Conservation (phyloP, 1,284 basidiomycete genomes). For the Apiotrichum gracile region DNA sequence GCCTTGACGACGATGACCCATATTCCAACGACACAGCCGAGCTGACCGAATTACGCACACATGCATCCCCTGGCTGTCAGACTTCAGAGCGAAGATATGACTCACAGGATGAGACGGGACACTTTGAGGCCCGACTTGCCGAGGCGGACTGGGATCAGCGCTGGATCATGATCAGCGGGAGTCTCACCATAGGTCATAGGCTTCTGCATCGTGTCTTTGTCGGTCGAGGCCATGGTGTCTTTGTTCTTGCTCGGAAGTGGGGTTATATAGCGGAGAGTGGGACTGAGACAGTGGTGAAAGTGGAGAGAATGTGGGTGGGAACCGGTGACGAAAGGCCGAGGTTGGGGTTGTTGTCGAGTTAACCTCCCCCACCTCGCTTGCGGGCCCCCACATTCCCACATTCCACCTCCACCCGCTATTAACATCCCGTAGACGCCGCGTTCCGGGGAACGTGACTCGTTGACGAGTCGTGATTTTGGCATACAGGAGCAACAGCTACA, state of each 20-base stretch:
- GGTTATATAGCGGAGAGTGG: background rate
- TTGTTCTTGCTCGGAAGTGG: background rate
- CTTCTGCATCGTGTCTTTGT: conserved; percentile 10
- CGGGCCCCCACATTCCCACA: too few species aligned
- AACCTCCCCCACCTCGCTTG: too few species aligned
- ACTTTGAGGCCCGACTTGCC: conserved; percentile 40
- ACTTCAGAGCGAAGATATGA: background rate
- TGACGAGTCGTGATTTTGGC: too few species aligned
- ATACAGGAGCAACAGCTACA: too few species aligned
- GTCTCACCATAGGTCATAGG: background rate
- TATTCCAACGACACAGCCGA: too few species aligned
- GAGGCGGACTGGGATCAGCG: conserved; percentile 25
- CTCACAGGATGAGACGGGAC: conserved; percentile 38
- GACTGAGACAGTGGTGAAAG: background rate
- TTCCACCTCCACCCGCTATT: too few species aligned
- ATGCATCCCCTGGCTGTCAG: conserved; percentile 28
- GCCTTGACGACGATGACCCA: too few species aligned
- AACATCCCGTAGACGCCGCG: too few species aligned
- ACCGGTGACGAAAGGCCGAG: too few species aligned
- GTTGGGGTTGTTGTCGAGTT: too few species aligned
- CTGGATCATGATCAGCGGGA: background rate
- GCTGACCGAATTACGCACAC: conserved; percentile 19
- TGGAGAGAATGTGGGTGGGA: background rate
- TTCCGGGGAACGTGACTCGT: too few species aligned
- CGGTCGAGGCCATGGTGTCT: background rate